Conservation (phyloP, 1,284 basidiomycete species). For the Nidula niveotomentosa region DNA sequence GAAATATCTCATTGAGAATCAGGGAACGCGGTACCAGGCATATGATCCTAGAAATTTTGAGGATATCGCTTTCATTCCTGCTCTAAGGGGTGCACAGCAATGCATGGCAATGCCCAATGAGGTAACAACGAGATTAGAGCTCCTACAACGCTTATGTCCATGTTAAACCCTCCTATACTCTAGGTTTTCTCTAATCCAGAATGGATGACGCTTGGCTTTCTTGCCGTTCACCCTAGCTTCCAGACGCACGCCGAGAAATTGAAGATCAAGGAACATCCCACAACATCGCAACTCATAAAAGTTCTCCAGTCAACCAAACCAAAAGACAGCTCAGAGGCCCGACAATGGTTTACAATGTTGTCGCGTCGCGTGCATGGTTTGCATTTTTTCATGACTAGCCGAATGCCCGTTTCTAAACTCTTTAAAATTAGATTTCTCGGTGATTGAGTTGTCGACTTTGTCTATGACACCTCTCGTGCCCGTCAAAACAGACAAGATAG, state of each 20-base stretch:
- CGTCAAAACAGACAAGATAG: constrained; percentile 20
- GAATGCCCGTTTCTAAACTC: constrained; percentile 1
- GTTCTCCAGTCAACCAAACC: constrained; percentile 70
- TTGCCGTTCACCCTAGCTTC: constrained; percentile 57
- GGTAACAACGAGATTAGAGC: no score
- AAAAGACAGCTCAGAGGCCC: constrained; percentile 51
- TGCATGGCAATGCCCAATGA: constrained; percentile 69
- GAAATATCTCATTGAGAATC: constrained; percentile 79
- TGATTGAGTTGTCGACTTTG: constrained; percentile 43
- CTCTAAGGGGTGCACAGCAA: constrained; percentile 49
- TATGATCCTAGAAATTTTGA: constrained; percentile 58
- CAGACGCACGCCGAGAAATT: constrained; percentile 72
- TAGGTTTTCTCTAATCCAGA: constrained; percentile 76
- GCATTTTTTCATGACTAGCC: constrained; percentile 9
- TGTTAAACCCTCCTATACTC: no score
- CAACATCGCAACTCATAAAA: constrained; percentile 62
- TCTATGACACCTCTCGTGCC: constrained; percentile 61
- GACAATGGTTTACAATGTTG: constrained; percentile 77
- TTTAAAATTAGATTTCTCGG: constrained; percentile 47
- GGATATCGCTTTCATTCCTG: constrained; percentile 80
- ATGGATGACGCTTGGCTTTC: constrained; percentile 79
- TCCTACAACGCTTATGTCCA: no score
- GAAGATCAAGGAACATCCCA: constrained; percentile 75
- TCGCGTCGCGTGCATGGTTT: constrained; percentile 71
- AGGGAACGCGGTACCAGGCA: constrained; percentile 59